Percentiles rank a stretch among this genome's conserved stretches.
Conservation (phyloP, 2,329 filamentous ascomycete genomes). For the Pseudonectria buxi region DNA sequence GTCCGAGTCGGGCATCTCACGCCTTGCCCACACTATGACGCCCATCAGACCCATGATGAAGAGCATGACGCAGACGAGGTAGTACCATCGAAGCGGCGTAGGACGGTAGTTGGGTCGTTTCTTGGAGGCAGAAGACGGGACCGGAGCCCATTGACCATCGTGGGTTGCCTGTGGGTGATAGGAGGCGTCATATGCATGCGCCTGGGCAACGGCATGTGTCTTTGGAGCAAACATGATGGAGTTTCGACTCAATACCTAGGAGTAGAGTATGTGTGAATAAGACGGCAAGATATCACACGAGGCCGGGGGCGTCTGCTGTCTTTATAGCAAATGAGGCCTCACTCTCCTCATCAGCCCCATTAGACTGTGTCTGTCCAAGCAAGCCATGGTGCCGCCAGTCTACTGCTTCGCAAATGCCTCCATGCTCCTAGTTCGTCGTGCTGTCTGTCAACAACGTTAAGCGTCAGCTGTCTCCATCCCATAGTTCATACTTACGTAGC, state of each 20-base stretch:
- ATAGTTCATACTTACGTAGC: too few relatives aligned
- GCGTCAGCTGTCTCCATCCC: too few relatives aligned
- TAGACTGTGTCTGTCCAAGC: too few relatives aligned
- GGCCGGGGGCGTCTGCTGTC: too few relatives aligned
- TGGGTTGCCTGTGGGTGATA: conserved; percentile 19
- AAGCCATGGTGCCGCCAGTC: too few relatives aligned
- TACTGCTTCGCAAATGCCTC: too few relatives aligned
- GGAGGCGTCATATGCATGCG: conserved; percentile 10
- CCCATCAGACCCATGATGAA: conserved; percentile 15
- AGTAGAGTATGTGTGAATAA: not conserved
- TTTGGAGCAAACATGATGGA: conserved; percentile 15
- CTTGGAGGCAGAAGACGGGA: conserved; percentile 6
- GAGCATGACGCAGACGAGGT: conserved; percentile 10
- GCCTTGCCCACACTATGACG: conserved; percentile 16
- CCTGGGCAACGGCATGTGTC: conserved; percentile 8
- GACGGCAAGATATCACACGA: too few relatives aligned
- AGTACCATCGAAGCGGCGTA: conserved; percentile 21
- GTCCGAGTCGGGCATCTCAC: conserved; percentile 19
- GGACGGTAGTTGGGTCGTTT: conserved; percentile 17
- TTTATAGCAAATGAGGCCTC: too few relatives aligned
- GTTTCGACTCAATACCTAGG: conserved; percentile 3
- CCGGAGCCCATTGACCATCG: conserved; percentile 13
- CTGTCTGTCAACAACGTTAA: too few relatives aligned
- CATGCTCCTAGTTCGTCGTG: too few relatives aligned
- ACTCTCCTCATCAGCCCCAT: too few relatives aligned